A percentile compares a stretch with the other conserved stretches of the same genome.
Evolutionary conservation across 148 eudicot species (phyloP).

Genomic region (Rheum nobile): DNA sequence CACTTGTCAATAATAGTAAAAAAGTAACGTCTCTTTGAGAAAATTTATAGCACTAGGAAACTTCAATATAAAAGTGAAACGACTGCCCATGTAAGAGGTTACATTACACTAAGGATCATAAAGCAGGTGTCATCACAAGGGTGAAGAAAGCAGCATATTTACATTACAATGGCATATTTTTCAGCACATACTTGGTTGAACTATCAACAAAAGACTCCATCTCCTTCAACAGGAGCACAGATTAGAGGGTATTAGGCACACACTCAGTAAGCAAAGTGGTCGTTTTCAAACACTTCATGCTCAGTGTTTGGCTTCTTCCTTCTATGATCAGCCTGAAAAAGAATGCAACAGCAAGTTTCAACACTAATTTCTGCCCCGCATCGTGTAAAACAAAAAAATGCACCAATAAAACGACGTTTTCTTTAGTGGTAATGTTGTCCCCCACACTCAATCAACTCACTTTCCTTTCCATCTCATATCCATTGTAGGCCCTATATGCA

Average conservation of each 20-base stretch:
- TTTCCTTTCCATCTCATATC: background rate
- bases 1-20: too few species aligned
- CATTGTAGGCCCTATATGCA: background rate
- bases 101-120: background rate
- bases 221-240: background rate
- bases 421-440: background rate
- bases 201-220: background rate
- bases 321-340: background rate
- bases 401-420: background rate
- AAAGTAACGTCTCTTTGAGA: too few species aligned
- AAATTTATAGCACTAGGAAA: too few species aligned
- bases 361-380: background rate
- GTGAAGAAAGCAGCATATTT: background rate
- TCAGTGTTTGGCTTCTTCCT: background rate
- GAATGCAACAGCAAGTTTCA: background rate
- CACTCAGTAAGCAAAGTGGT: background rate
- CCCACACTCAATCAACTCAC: background rate
- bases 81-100: background rate
- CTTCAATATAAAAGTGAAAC: background rate
- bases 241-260: background rate
- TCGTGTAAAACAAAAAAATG: background rate
- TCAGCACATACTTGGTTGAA: background rate
- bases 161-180: slow-evolving; percentile 6
- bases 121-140: background rate
- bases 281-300: background rate